Conservation (phyloP, 306 rosid genomes). For the Corylus heterophylla region DNA sequence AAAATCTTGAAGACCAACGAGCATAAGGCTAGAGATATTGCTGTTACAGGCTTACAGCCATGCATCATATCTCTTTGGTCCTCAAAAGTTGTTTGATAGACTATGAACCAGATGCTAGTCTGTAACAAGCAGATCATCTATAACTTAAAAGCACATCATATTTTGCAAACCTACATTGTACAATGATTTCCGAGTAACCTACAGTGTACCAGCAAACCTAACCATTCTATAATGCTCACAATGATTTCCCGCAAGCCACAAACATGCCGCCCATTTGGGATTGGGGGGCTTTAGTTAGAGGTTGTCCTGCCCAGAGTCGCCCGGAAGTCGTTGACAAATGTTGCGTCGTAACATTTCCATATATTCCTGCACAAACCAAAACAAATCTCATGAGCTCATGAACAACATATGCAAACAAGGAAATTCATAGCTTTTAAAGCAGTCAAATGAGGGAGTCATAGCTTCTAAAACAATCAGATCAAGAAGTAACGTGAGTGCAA, state of each 20-base stretch:
- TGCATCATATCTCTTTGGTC: background rate
- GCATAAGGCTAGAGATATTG: background rate
- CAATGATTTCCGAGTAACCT: background rate
- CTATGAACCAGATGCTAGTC: background rate
- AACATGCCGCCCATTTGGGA: background rate
- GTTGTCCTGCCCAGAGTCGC: slow-evolving; percentile 40
- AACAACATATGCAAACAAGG: too few relatives aligned
- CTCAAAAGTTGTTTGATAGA: background rate
- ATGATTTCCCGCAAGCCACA: background rate
- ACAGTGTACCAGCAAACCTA: background rate
- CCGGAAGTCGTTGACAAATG: slow-evolving; percentile 41
- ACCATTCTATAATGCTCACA: background rate
- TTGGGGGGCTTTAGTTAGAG: slow-evolving; percentile 19
- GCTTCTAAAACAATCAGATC: background rate
- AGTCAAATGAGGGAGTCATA: too few relatives aligned
- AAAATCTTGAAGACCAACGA: too few relatives aligned
- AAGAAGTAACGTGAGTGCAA: background rate
- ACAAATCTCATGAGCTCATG: background rate
- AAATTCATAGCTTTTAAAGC: too few relatives aligned
- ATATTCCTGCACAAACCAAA: slow-evolving; percentile 64
- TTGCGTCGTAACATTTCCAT: slow-evolving; percentile 60
- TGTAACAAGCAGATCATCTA: background rate
- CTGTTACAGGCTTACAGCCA: background rate
- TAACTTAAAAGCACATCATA: background rate
- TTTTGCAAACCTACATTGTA: slow-evolving; percentile 25